Conservation (phyloP, 441 rosid genomes). For the Viola pubescens region DNA sequence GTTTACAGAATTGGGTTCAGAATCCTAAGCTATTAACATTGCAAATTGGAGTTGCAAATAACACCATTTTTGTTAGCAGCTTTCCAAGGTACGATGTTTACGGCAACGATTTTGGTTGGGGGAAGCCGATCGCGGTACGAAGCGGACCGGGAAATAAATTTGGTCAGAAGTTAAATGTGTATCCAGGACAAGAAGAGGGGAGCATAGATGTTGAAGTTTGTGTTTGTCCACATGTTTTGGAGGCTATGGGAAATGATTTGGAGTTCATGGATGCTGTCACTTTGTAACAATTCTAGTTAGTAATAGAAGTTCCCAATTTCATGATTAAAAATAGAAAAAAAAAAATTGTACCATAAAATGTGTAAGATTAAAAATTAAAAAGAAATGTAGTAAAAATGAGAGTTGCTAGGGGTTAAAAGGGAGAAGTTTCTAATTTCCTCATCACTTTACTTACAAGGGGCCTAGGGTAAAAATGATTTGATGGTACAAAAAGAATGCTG, state of each 20-base stretch:
- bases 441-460: not conserved
- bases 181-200: slow-evolving; percentile 28
- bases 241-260: slow-evolving; percentile 7
- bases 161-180: slow-evolving; percentile 18
- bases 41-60: not conserved
- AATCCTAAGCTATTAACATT: not conserved
- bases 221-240: slow-evolving; percentile 13
- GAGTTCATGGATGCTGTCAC: slow-evolving; percentile 19
- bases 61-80: slow-evolving; percentile 7
- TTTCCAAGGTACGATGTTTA: slow-evolving; percentile 33
- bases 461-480: not conserved
- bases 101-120: slow-evolving; percentile 44
- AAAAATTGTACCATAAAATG: too few relatives aligned
- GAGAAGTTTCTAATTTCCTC: not conserved
- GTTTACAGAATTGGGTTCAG: slow-evolving; percentile 13
- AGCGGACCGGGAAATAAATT: slow-evolving; percentile 20
- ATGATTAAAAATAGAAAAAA: too few relatives aligned
- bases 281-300: too few relatives aligned
- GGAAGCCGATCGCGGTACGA: slow-evolving; percentile 30
- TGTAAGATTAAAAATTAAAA: too few relatives aligned
- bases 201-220: slow-evolving; percentile 32
- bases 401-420: not conserved
- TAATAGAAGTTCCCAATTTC: too few relatives aligned
- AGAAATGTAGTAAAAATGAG: too few relatives aligned
- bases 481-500: not conserved